Conservation (phyloP, 768 basidiomycete species). For the Collybiopsis luxurians region DNA sequence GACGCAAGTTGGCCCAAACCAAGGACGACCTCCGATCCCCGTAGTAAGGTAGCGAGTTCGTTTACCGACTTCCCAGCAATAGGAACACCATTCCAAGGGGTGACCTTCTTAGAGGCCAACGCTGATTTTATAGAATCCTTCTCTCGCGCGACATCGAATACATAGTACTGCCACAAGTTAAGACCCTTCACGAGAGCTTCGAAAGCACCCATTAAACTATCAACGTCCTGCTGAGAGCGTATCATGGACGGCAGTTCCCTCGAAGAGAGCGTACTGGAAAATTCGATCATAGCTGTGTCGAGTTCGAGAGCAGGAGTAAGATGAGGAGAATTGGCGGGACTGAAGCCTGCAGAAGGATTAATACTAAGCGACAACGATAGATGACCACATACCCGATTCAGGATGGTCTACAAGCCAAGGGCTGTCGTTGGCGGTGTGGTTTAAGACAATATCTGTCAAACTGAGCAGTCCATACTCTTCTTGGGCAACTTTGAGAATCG, state of each 20-base stretch:
- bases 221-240: slow-evolving; percentile 64
- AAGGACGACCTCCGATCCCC: slow-evolving; percentile 48
- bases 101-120: slow-evolving; percentile 43
- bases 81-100: slow-evolving; percentile 59
- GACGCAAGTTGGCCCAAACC: slow-evolving; percentile 60
- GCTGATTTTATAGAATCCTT: slow-evolving; percentile 54
- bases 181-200: slow-evolving; percentile 56
- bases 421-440: slow-evolving; percentile 95
- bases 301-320: slow-evolving; percentile 90
- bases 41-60: slow-evolving; percentile 66
- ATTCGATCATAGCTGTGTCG: slow-evolving; percentile 80
- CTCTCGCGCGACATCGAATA: slow-evolving; percentile 72
- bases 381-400: slow-evolving; percentile 71
- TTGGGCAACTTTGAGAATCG: slow-evolving; percentile 65
- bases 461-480: slow-evolving; percentile 88
- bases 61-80: slow-evolving; percentile 56
- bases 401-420: slow-evolving; percentile 92
- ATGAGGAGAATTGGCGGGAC: slow-evolving; percentile 88
- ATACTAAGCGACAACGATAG: neutral
- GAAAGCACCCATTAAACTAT: slow-evolving; percentile 63
- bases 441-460: slow-evolving; percentile 94
- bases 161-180: slow-evolving; percentile 93
- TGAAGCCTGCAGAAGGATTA: slow-evolving; percentile 62
- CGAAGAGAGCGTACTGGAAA: slow-evolving; percentile 63
- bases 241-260: slow-evolving; percentile 74